A percentile compares a stretch with the other conserved stretches of the same genome.
Conservation (phyloP, 2,329 filamentous ascomycete genomes). For the Lasiodiplodia sp. region DNA sequence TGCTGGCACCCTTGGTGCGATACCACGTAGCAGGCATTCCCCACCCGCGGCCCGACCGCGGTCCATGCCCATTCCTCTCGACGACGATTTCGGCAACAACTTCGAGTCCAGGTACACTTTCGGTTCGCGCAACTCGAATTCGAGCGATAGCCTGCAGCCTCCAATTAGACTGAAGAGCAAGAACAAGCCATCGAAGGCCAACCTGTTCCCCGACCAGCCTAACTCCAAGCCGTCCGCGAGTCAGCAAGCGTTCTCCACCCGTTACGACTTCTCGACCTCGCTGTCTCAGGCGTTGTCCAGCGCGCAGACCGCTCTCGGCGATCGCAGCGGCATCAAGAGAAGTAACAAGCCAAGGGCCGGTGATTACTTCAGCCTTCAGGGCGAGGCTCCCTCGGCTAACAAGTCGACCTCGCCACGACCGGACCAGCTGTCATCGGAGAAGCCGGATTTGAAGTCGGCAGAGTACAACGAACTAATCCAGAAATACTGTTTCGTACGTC, state of each 20-base stretch:
- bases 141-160: conserved; percentile 66
- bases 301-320: conserved; percentile 69
- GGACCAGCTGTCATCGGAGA: conserved; percentile 65
- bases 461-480: conserved; percentile 97
- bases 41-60: conserved; percentile 55
- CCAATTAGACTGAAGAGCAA: conserved; percentile 74
- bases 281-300: conserved; percentile 81
- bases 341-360: conserved; percentile 35
- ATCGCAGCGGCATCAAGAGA: conserved; percentile 59
- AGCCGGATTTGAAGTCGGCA: conserved; percentile 78
- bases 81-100: conserved; percentile 71
- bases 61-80: conserved; percentile 63
- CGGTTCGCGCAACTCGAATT: conserved; percentile 47
- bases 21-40: conserved; percentile 58
- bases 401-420: conserved; percentile 53
- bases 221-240: conserved; percentile 42
- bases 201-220: conserved; percentile 64
- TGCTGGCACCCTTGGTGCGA: conserved; percentile 59
- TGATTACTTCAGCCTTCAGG: conserved; percentile 47
- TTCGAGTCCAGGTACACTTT: conserved; percentile 58
- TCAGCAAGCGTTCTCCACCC: conserved; percentile 83
- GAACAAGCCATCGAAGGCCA: conserved; percentile 64
- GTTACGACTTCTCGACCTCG: conserved; percentile 96
- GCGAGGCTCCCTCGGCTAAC: conserved; percentile 37
- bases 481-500: conserved; percentile 99